phyloP scores from a whole-genome alignment of 306 rosid species.

The Dicorynia guianensis region DNA sequence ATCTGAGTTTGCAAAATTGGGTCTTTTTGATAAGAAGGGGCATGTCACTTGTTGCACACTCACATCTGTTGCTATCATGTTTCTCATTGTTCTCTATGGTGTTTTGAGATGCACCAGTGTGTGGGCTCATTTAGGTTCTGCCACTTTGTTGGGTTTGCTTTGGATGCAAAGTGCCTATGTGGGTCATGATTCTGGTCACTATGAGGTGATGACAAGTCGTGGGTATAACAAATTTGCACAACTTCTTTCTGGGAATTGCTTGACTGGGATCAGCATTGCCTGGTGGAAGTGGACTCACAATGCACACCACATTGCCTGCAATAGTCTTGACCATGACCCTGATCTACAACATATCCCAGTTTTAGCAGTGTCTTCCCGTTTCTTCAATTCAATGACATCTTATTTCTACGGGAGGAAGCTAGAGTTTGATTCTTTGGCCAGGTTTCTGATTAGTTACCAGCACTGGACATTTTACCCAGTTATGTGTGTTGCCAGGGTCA shows the following conservation, averaged over 20 bases:
- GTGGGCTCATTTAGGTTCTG: slow-evolving; percentile 76
- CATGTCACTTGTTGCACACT: slow-evolving; percentile 46
- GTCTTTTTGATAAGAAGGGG: slow-evolving; percentile 73
- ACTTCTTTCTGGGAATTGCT: slow-evolving; percentile 77
- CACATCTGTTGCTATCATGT: slow-evolving; percentile 47
- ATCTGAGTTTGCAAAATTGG: slow-evolving; percentile 59
- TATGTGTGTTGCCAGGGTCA: slow-evolving; percentile 68
- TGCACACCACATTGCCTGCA: slow-evolving; percentile 85
- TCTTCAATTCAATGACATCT: slow-evolving; percentile 66
- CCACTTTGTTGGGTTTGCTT: slow-evolving; percentile 69
- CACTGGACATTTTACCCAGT: slow-evolving; percentile 82
- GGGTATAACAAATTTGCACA: slow-evolving; percentile 60
- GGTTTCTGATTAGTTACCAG: slow-evolving; percentile 77
- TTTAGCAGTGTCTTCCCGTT: slow-evolving; percentile 69
- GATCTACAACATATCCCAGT: slow-evolving; percentile 90
- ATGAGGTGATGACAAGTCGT: slow-evolving; percentile 62
- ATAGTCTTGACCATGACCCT: slow-evolving; percentile 87
- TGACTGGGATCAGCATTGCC: slow-evolving; percentile 90
- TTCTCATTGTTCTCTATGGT: slow-evolving; percentile 60
- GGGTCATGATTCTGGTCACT: slow-evolving; percentile 91
- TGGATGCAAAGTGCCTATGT: slow-evolving; percentile 88
- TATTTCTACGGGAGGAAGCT: slow-evolving; percentile 71
- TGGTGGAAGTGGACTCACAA: slow-evolving; percentile 99
- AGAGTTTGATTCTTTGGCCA: slow-evolving; percentile 69
- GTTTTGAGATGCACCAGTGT: slow-evolving; percentile 46